Evolutionary conservation across 257 asterid species (phyloP), one percentile per base, ranked within the genome.

Genomic region (Solanum sejunctum): DNA sequence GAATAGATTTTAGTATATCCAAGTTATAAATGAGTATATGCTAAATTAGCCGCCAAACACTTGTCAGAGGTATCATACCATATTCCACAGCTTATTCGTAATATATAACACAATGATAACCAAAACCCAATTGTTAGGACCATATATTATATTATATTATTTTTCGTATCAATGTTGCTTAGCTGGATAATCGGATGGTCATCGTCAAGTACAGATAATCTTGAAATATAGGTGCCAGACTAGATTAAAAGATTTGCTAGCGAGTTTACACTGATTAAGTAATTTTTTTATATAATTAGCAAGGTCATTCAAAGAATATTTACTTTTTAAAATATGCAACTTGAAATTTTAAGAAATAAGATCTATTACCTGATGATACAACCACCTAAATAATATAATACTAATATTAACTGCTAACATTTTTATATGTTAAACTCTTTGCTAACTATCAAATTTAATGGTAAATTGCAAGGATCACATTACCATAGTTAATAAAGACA

Each of bases 1-100:
- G 91, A 87, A 90, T 92, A 91, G 79, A 21, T 36, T 0, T 12
- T 77, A 87, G 97, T 88, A 93, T 92, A 93, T 93, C 91, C 94
- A 82, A 17, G 18, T 72, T 66, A 26, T 70, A 84, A 43, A 43
- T 28, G 82, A 85, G 97, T 92, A 93, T 93, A 93, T 93, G 93
- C 97, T 81, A 84, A 64, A 15, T 16, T 80, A 54, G 15, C 58
- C 75, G 47, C 73, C 60, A 69, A 85, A 15, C 57, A 83, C 41
- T 49, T 6, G 10, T 20, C 52, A 54, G 71, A 58, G 57, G 47
- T 61, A 3, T 16, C 80, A 39, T 49, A 39, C 39, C 71, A 58
- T 86, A 86, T 86, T 81, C 86, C 60, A 58, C 7, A 45, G 4
- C 32, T 39, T 66, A 73, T 77, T 77, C 64, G 64, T 16, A 52